Evolutionary conservation across 352 stramenopile genomes (phyloP).

Genomic region (Phytophthora multivora): DNA sequence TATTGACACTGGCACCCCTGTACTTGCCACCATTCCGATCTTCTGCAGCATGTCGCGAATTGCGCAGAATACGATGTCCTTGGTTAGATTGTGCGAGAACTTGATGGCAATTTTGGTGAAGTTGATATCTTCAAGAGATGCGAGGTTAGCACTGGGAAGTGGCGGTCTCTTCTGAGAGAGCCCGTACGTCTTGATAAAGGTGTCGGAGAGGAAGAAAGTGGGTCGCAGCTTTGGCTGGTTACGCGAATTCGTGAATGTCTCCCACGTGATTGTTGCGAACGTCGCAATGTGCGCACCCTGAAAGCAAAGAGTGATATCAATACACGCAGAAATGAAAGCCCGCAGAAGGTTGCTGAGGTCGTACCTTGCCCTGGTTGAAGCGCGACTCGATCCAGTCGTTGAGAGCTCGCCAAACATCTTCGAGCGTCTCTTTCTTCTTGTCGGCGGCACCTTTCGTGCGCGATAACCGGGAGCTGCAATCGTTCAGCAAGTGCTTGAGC

Average conservation of each 20-base stretch:
- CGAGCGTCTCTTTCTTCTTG: constrained; percentile 74
- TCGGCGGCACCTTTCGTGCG: constrained; percentile 61
- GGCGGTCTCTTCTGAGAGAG: constrained; percentile 51
- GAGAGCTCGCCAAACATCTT: constrained; percentile 71
- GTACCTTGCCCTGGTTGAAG: constrained; percentile 68
- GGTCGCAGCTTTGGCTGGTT: constrained; percentile 66
- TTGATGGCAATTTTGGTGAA: constrained; percentile 88
- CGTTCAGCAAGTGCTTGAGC: constrained; percentile 73
- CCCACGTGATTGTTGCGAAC: constrained; percentile 76
- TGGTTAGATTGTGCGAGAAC: constrained; percentile 74
- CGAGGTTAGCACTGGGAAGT: constrained; percentile 26
- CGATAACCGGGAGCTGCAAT: constrained; percentile 64
- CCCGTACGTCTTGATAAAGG: constrained; percentile 67
- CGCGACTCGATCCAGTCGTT: constrained; percentile 82
- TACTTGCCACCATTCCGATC: constrained; percentile 65
- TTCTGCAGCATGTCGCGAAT: constrained; percentile 76
- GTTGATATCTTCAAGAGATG: constrained; percentile 78
- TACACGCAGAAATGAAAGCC: neutral
- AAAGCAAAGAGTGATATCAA: constrained; percentile 4
- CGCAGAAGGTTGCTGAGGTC: neutral
- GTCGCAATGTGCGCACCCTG: constrained; percentile 78
- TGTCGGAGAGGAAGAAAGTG: constrained; percentile 69
- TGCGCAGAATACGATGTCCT: constrained; percentile 72
- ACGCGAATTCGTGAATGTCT: constrained; percentile 58
- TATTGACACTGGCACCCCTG: constrained; percentile 61